Base-by-base conservation (phyloP, 2,329 filamentous ascomycete genomes). In the Pseudopyrenochaeta lycopersici region DNA sequence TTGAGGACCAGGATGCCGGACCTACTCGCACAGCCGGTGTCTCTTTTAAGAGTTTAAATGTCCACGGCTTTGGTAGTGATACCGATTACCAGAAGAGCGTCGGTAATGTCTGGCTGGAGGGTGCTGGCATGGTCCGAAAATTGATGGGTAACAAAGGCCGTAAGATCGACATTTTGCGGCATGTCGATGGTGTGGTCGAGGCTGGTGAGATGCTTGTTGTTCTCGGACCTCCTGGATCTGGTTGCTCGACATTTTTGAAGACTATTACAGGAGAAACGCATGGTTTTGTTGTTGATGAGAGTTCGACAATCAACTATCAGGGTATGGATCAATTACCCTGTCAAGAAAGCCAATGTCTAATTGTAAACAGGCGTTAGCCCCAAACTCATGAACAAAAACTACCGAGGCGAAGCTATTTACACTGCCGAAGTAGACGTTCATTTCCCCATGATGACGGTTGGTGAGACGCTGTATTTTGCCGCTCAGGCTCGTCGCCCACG, bases 341-440 rank as follows among this genome's bases (percentile, higher is more conserved):
- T 9, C 23, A 5, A 27, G 9, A 27, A 9, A 27, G 9, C 23
- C 23, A 27, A 4, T 5, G 9, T 27, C 23, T 27, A 27, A 27
- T 5, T 9, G 9, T 27, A 9, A 27, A 9, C 9, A 27, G 23
- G 23, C 62, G 82, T 91, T 66, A 79, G 85, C 2, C 83, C 90
- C 50, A 78, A 90, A 68, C 85, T 91, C 70, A 94, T 95, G 90
- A 86, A 90, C 76, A 85, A 85, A 10, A 81, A 85, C 57, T 92
- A 94, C 78, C 88, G 90, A 23, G 91, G 91, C 61, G 91, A 96
- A 76, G 90, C 90, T 57, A 93, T 95, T 72, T 95, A 95, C 77
- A 93, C 90, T 0, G 90, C 90, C 54, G 91, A 95, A 74, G 88
- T 91, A 31, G 92, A 96, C 71, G 88, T 90, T 4, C 90, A 93